Evolutionary conservation across 2,329 filamentous ascomycete species (phyloP), one percentile per base, ranked within the genome.

Genomic region (Kalaharituber pfeilii): DNA sequence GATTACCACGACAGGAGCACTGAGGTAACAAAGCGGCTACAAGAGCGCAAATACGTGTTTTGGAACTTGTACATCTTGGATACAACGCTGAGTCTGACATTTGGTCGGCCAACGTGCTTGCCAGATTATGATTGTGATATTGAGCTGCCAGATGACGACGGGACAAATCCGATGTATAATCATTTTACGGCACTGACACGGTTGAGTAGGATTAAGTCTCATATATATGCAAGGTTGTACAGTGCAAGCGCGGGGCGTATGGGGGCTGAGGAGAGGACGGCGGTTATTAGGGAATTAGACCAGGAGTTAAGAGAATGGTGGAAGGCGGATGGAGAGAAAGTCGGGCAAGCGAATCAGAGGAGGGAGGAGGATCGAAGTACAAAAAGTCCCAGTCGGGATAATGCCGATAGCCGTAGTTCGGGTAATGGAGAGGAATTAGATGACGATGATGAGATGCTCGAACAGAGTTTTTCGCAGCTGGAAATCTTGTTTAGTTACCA

Each of bases 61-160:
- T 81, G 77, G 78, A 70, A 68, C 29, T 64, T 75, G 1, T 82
- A 81, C 62, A 71, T 74, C 7, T 67, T 80, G 11, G 76, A 82
- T 59, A 79, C 76, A 56, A 72, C 72, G 1, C 67, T 82, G 9
- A 73, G 76, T 0, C 68, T 83, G 39, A 71, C 78, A 2, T 68
- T 82, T 1, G 80, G 80, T 0, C 73, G 78, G 13, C 71, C 76
- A 0, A 72, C 77, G 0, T 69, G 72, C 6, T 74, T 82, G 29
- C 75, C 76, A 49, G 77, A 79, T 53, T 78, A 73, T 62, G 77
- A 80, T 51, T 76, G 80, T 52, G 73, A 73, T 1, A 70, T 73
- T 2, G 66, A 69, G 27, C 67, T 60, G 4, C 42, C 42, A 5
- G 64, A 66, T 66, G 15, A 64, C 68, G 4, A 70, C 65, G 58